These are phyloP conservation scores for Ramaria rubella DNA, from an alignment of 768 basidiomycete genomes.

Conservation along the genomic window DNA sequence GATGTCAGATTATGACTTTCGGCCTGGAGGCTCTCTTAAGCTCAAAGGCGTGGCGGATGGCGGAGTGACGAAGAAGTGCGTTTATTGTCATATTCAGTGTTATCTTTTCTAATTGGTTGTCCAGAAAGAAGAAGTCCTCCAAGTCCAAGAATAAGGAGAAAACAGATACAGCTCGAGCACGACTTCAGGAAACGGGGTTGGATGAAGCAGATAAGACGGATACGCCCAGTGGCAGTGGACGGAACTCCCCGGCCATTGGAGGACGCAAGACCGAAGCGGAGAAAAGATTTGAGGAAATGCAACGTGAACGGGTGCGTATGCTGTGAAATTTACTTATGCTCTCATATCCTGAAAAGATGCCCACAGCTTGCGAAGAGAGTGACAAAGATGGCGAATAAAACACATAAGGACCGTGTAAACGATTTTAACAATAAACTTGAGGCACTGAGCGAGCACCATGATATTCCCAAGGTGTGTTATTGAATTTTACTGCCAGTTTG, in stretches of 20 bases:
- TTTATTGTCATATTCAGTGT: slow-evolving; percentile 7
- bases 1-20: slow-evolving; percentile 83
- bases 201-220: slow-evolving; percentile 11
- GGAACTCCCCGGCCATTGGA: slow-evolving; percentile 49
- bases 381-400: slow-evolving; percentile 69
- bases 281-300: slow-evolving; percentile 81
- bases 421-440: slow-evolving; percentile 88
- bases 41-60: slow-evolving; percentile 77
- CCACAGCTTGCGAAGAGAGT: slow-evolving; percentile 67
- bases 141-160: slow-evolving; percentile 59
- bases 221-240: slow-evolving; percentile 49
- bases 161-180: slow-evolving; percentile 33
- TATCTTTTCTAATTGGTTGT: slow-evolving; percentile 6
- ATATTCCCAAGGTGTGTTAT: slow-evolving; percentile 75
- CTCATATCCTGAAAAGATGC: not conserved
- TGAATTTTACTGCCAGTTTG: slow-evolving; percentile 13
- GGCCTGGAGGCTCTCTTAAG: slow-evolving; percentile 83
- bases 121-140: slow-evolving; percentile 74
- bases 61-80: slow-evolving; percentile 78
- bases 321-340: not conserved
- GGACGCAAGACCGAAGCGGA: slow-evolving; percentile 78
- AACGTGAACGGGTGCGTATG: slow-evolving; percentile 63
- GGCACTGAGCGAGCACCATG: slow-evolving; percentile 85
- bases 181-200: slow-evolving; percentile 9
- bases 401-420: slow-evolving; percentile 89